Percentiles rank a stretch among this genome's conserved stretches.
Conservation (phyloP, 2,329 filamentous ascomycete genomes). For the Thelonectria blattea region DNA sequence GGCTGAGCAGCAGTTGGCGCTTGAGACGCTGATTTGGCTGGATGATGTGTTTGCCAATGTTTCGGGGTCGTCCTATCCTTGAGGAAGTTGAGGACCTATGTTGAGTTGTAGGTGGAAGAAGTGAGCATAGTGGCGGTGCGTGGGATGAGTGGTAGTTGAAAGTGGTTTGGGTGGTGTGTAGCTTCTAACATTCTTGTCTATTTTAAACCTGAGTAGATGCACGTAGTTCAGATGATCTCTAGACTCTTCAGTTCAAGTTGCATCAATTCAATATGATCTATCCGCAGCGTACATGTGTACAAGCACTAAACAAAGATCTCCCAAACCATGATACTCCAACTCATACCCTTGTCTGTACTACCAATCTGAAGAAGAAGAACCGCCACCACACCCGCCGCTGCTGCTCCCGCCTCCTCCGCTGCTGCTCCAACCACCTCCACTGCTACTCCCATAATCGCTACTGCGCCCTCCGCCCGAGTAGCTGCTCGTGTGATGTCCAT, state of each 20-base stretch:
- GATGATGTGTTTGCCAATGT: conserved; percentile 10
- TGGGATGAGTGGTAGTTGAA: no score
- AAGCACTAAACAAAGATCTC: background rate
- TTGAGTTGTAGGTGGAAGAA: no score
- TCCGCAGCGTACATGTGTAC: background rate
- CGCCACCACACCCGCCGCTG: background rate
- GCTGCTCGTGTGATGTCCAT: background rate
- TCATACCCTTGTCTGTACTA: background rate
- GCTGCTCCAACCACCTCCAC: background rate
- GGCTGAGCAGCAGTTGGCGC: conserved; percentile 18
- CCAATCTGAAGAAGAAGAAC: background rate
- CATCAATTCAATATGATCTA: no score
- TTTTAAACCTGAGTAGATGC: no score
- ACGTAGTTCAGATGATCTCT: no score
- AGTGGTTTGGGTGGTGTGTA: no score
- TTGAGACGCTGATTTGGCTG: conserved; percentile 18
- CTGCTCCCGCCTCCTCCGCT: no score
- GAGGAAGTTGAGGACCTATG: no score
- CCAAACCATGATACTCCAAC: no score
- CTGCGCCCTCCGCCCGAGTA: background rate
- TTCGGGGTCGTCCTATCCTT: background rate
- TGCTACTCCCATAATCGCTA: background rate
- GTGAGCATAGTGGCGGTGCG: no score
- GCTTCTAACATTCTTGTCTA: no score
- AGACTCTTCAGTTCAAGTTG: no score